Evolutionary conservation across 2,329 filamentous ascomycete genomes (phyloP), one percentile per base, ranked within the genome.

Genomic region (Sporothrix humicola): DNA sequence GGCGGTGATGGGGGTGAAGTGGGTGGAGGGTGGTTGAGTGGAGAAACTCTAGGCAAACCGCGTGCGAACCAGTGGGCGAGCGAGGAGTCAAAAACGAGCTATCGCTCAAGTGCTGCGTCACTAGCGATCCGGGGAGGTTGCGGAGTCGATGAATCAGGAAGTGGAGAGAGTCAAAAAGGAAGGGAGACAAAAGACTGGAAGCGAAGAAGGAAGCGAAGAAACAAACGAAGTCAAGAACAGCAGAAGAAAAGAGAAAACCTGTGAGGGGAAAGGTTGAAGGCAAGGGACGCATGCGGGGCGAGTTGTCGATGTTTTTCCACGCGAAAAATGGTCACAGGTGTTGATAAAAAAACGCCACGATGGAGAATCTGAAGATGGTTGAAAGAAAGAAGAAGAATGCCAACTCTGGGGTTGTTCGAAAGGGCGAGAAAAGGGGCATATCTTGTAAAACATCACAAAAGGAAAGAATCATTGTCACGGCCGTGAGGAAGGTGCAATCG

Each of bases 201-300:
- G 7, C 52, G 65, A 37, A 37, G 31, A 37, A 37, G 31, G 7
- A 37, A 37, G 7, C 31, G 31, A 37, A 37, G 31, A 37, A 5
- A 37, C 31, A 7, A 37, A 37, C 23, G 31, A 37, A 37, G 31
- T 5, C 7, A 7, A 37, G 31, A 37, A 5, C 4, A 7, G 31
- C 31, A 37, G 7, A 37, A 31, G 15, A 48, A 9, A 31, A 3
- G 3, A 54, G 3, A 13, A 69, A 54, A 42, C 15, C 6, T n/a
- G 13, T 31, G 42, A 44, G n/a, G 44, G 44, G 61, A 26, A 66
- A 66, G 37, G 59, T 13, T 20, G 44, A 44, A 52, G 26, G 23
- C 65, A 31, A 52, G 65, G 15, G 65, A 68, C 46, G n/a, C n/a
- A 66, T 66, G 42, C 42, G 61, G 42, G 20, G 42, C 61, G 42